Evolutionary conservation across 768 basidiomycete species (phyloP).

Genomic region (Gelatoporia subvermispora): DNA sequence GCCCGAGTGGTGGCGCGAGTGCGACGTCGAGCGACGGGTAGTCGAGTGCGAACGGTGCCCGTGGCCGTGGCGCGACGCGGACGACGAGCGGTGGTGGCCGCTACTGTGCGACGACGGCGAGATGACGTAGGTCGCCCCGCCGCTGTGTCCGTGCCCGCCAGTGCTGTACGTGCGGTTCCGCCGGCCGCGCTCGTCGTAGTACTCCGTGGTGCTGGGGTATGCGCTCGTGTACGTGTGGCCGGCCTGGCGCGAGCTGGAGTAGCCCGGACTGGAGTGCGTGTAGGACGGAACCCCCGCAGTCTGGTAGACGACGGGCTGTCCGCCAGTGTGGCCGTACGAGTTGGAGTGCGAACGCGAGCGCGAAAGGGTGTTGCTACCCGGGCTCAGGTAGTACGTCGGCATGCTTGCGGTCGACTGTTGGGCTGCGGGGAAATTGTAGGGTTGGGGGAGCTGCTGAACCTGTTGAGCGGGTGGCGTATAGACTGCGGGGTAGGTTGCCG

Average conservation of each 20-base stretch:
- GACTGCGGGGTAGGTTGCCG: background rate
- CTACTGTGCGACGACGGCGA: constrained; percentile 7
- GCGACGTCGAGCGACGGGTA: constrained; percentile 12
- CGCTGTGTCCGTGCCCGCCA: constrained; percentile 11
- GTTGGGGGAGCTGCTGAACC: background rate
- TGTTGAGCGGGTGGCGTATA: background rate
- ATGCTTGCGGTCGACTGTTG: constrained; percentile 4
- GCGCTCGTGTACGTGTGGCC: constrained; percentile 11
- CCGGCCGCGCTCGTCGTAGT: constrained; percentile 9
- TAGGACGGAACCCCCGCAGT: constrained; percentile 9
- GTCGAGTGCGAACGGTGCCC: constrained; percentile 20
- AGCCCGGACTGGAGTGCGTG: constrained; percentile 4
- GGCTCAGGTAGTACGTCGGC: constrained; percentile 24
- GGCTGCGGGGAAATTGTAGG: background rate
- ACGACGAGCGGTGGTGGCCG: constrained; percentile 8
- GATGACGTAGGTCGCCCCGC: constrained; percentile 1
- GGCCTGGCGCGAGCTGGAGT: constrained; percentile 6
- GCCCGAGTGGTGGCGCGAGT: background rate
- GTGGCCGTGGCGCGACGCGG: constrained; percentile 3
- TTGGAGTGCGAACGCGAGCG: constrained; percentile 19
- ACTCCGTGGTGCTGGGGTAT: constrained; percentile 10
- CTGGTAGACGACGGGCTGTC: constrained; percentile 19
- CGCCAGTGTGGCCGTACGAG: constrained; percentile 16
- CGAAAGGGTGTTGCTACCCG: constrained; percentile 14
- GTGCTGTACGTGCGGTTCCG: constrained; percentile 16